Percentiles rank a stretch among this genome's conserved stretches.
Conservation (phyloP, 345 rosid species). For the Stellera chamaejasme region DNA sequence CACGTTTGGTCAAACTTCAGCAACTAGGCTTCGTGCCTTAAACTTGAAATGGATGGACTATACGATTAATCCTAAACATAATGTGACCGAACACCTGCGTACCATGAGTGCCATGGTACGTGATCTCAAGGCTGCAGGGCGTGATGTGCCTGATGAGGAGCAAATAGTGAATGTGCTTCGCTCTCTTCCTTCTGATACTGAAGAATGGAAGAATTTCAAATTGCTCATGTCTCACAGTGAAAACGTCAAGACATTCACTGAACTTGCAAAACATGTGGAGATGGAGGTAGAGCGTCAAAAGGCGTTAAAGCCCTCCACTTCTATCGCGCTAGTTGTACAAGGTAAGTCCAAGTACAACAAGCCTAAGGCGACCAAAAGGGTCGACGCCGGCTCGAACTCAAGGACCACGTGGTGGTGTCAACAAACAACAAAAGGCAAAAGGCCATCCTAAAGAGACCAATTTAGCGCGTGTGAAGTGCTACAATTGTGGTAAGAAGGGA, state of each 20-base stretch:
- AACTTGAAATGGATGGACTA: background rate
- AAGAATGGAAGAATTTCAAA: background rate
- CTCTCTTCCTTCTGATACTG: background rate
- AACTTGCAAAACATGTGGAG: no score
- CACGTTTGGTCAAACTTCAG: constrained; percentile 4
- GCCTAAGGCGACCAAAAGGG: no score
- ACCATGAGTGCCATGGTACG: background rate
- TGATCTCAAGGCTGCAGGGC: background rate
- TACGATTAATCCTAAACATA: background rate
- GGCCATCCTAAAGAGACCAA: no score
- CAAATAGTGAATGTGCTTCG: background rate
- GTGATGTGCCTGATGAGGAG: background rate
- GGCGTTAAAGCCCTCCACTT: no score
- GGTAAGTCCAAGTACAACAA: no score
- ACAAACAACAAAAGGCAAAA: no score
- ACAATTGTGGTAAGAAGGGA: background rate
- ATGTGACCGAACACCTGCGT: no score
- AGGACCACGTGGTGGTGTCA: no score
- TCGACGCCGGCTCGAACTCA: no score
- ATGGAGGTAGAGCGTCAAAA: no score
- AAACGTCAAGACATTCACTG: background rate
- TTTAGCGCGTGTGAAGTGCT: background rate
- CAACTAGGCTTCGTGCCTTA: background rate
- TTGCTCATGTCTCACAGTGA: background rate
- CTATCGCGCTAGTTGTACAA: no score